Evolutionary conservation across 139 green algal genomes (phyloP).

Genomic region (Chlorella vulgaris): DNA sequence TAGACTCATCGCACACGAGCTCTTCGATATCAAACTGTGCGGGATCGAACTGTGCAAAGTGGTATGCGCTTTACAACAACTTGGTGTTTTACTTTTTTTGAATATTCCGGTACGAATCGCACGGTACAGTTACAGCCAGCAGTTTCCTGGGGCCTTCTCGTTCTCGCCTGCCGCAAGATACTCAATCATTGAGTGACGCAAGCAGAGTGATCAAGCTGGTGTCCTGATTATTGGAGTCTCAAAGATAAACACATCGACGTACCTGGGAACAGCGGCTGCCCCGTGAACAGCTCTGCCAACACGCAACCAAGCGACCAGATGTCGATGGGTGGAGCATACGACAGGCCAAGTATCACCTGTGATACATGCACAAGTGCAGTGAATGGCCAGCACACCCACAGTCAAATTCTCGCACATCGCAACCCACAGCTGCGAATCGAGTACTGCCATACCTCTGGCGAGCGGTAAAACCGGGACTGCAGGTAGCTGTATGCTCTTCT

Average conservation of each 20-base stretch:
- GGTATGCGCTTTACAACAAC: background rate
- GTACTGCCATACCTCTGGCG: slow-evolving; percentile 62
- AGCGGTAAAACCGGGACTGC: slow-evolving; percentile 94
- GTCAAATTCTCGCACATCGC: background rate
- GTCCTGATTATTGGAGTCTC: too few relatives aligned
- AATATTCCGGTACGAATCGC: too few relatives aligned
- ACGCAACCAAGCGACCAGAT: slow-evolving; percentile 98
- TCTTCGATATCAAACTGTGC: too few relatives aligned
- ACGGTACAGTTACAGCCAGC: too few relatives aligned
- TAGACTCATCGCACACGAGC: background rate
- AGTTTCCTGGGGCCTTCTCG: too few relatives aligned
- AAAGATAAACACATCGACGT: too few relatives aligned
- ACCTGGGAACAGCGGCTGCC: slow-evolving; percentile 92
- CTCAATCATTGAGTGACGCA: too few relatives aligned
- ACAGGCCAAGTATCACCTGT: slow-evolving; percentile 20
- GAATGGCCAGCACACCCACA: background rate
- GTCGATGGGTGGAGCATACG: slow-evolving; percentile 92
- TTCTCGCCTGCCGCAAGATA: too few relatives aligned
- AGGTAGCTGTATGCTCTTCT: slow-evolving; percentile 96
- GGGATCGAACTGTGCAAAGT: background rate
- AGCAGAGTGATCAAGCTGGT: too few relatives aligned
- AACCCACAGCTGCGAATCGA: background rate
- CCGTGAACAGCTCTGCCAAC: slow-evolving; percentile 46
- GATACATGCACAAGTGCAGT: background rate
- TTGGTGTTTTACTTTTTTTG: too few relatives aligned